These are phyloP conservation scores for Schizochytrium sp. DNA, from an alignment of 108 stramenopile species.

Conservation along the genomic window DNA sequence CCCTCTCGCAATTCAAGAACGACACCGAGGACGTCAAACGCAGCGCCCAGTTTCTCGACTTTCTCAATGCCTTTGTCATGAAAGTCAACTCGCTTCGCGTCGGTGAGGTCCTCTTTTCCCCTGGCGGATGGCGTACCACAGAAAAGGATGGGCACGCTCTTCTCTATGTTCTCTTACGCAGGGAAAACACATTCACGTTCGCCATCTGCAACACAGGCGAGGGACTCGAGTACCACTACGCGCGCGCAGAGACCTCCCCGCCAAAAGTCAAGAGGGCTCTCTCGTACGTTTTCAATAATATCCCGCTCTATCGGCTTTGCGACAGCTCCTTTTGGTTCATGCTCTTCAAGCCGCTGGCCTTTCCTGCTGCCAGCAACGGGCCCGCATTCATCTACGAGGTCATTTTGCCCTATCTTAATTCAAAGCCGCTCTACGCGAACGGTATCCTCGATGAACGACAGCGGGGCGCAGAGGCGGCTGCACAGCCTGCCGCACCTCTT, in stretches of 20 bases:
- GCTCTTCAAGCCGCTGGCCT: slow-evolving; percentile 33
- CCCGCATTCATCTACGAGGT: slow-evolving; percentile 32
- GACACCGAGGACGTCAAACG: not conserved
- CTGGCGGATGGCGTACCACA: not conserved
- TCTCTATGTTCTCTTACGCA: not conserved
- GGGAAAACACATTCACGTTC: not conserved
- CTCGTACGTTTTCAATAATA: slow-evolving; percentile 28
- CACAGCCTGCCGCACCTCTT: not conserved
- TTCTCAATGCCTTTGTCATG: slow-evolving; percentile 3
- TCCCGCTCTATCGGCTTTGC: slow-evolving; percentile 26
- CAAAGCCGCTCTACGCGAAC: slow-evolving; percentile 33
- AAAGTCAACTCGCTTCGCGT: not conserved
- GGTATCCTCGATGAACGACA: not conserved
- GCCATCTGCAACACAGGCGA: slow-evolving; percentile 10
- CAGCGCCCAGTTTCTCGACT: not conserved
- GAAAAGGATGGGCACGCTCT: slow-evolving; percentile 1
- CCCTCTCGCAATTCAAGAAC: not conserved
- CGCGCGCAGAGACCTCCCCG: not conserved
- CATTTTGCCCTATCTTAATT: slow-evolving; percentile 37
- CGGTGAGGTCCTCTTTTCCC: slow-evolving; percentile 6
- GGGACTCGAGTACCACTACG: not conserved
- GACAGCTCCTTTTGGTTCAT: slow-evolving; percentile 45
- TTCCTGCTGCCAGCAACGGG: not conserved
- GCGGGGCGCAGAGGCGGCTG: not conserved
- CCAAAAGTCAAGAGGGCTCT: not conserved